Evolutionary conservation across 2,329 filamentous ascomycete species (phyloP), one percentile per base, ranked within the genome.

Genomic region (Talaromyces rugulosus): DNA sequence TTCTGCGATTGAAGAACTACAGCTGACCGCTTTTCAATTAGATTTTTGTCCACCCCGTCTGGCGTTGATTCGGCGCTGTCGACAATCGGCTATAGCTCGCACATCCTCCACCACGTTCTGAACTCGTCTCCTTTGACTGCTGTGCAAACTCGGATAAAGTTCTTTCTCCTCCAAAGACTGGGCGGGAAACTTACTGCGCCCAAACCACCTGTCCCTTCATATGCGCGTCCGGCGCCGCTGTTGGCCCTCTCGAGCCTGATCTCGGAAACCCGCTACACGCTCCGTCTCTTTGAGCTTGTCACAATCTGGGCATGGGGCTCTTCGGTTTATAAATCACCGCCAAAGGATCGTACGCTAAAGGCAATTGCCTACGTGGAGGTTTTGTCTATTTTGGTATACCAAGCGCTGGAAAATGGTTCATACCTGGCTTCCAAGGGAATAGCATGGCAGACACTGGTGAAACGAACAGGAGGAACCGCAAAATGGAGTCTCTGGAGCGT

Each of bases 381-480:
- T 23, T 66, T 82, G 11, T 82, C 86, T 11, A 89, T 90, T 74
- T 76, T 89, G 9, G 72, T 80, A 9, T 96, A 90, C 79, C 92
- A 97, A 77, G 78, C 85, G 1, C 82, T 94, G 47, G 95, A 99
- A 80, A 97, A 96, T 77, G 83, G 84, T 44, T 89, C 89, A 16
- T 96, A 89, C 78, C 83, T 98, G 42, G 83, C 87, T 3, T 81
- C 82, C 63, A 92, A 92, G 74, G 88, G 89, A 23, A 84, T 96
- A 3, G 72, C 96, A 57, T 81, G 74, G 8, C 71, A 76, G 50
- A 69, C 68, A 4, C 67, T 74, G 18, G 65, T 80, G 5, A 74
- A 78, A 23, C 74, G 74, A 53, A 74, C 71, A 14, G 81, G 83
- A 55, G 83, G 83, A 55, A 83, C 90, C 72, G 82, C 74, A 31